A percentile compares a stretch with the other conserved stretches of the same genome.
Conservation (phyloP, 1,139 yeast species). For the Sugiyamaella novakii region DNA sequence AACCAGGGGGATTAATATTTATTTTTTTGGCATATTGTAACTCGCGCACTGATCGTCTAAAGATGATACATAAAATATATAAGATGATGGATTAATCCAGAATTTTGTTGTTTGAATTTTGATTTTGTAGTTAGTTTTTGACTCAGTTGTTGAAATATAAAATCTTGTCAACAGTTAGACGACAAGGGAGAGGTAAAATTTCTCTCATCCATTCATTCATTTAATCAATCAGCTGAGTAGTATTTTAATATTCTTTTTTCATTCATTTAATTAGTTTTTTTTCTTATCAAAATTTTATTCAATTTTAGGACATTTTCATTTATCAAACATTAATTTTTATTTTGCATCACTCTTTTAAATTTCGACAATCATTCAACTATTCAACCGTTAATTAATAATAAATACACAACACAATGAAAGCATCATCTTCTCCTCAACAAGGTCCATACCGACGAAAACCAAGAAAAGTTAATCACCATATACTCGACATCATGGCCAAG, state of each 20-base stretch:
- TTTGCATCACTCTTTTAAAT: too few species aligned
- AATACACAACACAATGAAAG: slow-evolving; percentile 4
- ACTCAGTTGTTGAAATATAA: neutral
- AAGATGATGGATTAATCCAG: slow-evolving; percentile 3
- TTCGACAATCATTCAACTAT: too few species aligned
- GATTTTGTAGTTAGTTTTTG: neutral
- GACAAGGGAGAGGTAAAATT: neutral
- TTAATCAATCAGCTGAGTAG: too few species aligned
- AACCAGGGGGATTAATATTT: slow-evolving; percentile 3
- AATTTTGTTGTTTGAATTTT: neutral
- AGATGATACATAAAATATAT: slow-evolving; percentile 1
- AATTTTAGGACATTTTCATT: too few species aligned
- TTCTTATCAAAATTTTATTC: too few species aligned
- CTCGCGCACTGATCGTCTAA: slow-evolving; percentile 8
- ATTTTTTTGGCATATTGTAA: slow-evolving; percentile 3
- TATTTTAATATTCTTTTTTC: too few species aligned
- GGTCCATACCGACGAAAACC: slow-evolving; percentile 15
- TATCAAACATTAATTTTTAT: too few species aligned
- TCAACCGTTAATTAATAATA: too few species aligned
- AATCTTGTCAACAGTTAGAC: neutral
- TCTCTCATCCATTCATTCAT: slow-evolving; percentile 6
- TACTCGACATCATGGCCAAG: slow-evolving; percentile 9
- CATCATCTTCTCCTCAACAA: slow-evolving; percentile 6
- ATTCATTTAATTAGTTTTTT: slow-evolving; percentile 1
- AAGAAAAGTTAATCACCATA: slow-evolving; percentile 7